These are phyloP conservation scores for Colletotrichum sp. DNA, from an alignment of 2,329 filamentous ascomycete genomes.

Conservation along the genomic window DNA sequence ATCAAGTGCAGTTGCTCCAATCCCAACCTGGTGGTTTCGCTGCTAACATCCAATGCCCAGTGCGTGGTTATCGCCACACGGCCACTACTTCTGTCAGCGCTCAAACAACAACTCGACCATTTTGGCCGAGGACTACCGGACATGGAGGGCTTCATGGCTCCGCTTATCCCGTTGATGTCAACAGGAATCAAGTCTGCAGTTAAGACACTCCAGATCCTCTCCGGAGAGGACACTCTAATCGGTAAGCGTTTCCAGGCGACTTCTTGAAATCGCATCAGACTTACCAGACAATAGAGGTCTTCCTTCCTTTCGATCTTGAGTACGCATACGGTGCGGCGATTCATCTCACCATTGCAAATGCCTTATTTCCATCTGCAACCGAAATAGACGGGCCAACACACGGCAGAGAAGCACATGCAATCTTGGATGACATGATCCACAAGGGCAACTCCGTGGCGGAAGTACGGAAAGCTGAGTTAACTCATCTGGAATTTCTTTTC, in stretches of 20 bases:
- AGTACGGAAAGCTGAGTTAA: constrained; percentile 36
- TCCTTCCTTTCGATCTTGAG: constrained; percentile 42
- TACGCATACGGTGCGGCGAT: constrained; percentile 39
- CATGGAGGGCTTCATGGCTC: constrained; percentile 31
- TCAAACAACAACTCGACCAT: constrained; percentile 39
- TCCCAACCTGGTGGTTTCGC: neutral
- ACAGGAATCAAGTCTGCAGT: constrained; percentile 45
- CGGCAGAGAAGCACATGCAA: constrained; percentile 26
- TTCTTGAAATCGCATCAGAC: no score
- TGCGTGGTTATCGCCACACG: constrained; percentile 45
- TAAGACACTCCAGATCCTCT: constrained; percentile 43
- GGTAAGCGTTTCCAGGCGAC: constrained; percentile 27
- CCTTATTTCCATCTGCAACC: constrained; percentile 35
- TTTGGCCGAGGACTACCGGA: constrained; percentile 28
- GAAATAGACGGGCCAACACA: constrained; percentile 29
- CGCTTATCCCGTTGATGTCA: constrained; percentile 38
- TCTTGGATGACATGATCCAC: constrained; percentile 37
- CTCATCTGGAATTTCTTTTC: constrained; percentile 31
- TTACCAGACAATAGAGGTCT: constrained; percentile 31
- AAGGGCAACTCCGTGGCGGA: constrained; percentile 37
- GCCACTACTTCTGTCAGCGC: constrained; percentile 40
- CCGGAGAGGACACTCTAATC: constrained; percentile 31
- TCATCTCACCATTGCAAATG: constrained; percentile 39
- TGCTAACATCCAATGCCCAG: constrained; percentile 20
- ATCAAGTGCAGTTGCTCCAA: constrained; percentile 33